Conservation (phyloP, 2,329 filamentous ascomycete genomes). For the Colletotrichum cereale region DNA sequence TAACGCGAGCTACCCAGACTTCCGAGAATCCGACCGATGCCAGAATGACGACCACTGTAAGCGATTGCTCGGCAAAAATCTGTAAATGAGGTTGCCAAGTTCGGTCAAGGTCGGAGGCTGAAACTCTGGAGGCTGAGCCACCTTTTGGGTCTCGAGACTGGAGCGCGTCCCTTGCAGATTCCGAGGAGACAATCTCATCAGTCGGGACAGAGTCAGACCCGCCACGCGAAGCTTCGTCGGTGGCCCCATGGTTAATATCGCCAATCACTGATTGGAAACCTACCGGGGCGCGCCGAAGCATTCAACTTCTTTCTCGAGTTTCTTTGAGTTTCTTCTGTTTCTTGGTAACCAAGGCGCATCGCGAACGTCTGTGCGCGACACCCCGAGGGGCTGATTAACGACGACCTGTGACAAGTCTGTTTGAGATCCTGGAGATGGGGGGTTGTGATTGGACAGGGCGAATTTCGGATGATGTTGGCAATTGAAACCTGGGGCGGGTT, state of each 20-base stretch:
- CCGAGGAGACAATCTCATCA: slow-evolving; percentile 20
- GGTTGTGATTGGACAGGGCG: slow-evolving; percentile 23
- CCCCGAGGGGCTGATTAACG: slow-evolving; percentile 31
- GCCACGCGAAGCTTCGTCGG: slow-evolving; percentile 21
- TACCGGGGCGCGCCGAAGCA: slow-evolving; percentile 2
- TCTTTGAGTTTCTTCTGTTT: slow-evolving; percentile 1
- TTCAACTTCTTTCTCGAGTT: slow-evolving; percentile 6
- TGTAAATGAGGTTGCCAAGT: slow-evolving; percentile 35
- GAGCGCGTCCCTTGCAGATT: slow-evolving; percentile 34
- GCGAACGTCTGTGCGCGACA: slow-evolving; percentile 24
- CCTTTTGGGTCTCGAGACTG: slow-evolving; percentile 20
- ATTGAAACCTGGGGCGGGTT: slow-evolving; percentile 1
- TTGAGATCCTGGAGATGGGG: slow-evolving; percentile 30
- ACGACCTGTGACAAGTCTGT: slow-evolving; percentile 38
- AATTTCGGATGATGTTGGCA: not conserved
- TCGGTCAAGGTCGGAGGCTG: slow-evolving; percentile 37
- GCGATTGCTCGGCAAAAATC: slow-evolving; percentile 11
- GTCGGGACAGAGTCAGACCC: slow-evolving; percentile 2
- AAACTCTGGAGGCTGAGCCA: slow-evolving; percentile 38
- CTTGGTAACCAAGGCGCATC: slow-evolving; percentile 9
- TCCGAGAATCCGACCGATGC: slow-evolving; percentile 16
- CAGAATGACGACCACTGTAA: slow-evolving; percentile 16
- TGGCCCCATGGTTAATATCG: not conserved
- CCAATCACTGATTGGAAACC: not conserved
- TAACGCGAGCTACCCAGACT: slow-evolving; percentile 37